phyloP scores from a whole-genome alignment of 805 yeast species.

The Candida sakaeoensis region DNA sequence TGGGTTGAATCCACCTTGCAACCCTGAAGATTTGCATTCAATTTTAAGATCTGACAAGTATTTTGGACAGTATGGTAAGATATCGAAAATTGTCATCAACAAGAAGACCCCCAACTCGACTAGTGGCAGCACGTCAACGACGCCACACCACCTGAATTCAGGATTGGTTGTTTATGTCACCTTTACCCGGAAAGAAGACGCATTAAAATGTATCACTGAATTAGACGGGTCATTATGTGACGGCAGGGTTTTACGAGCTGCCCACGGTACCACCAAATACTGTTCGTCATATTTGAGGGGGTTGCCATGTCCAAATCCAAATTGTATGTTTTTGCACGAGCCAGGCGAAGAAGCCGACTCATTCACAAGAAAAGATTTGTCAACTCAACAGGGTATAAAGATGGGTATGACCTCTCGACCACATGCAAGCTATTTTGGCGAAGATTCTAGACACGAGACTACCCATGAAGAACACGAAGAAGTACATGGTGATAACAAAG shows the following conservation, averaged over 20 bases:
- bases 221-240: constrained; percentile 92
- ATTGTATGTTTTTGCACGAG: constrained; percentile 98
- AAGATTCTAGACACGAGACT: constrained; percentile 6
- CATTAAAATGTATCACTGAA: constrained; percentile 86
- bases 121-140: constrained; percentile 21
- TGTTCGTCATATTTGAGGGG: constrained; percentile 96
- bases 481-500: constrained; percentile 12
- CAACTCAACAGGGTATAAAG: constrained; percentile 68
- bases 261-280: constrained; percentile 97
- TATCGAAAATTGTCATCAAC: constrained; percentile 89
- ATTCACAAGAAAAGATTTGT: constrained; percentile 82
- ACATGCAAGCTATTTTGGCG: constrained; percentile 7
- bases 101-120: constrained; percentile 55
- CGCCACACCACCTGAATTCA: constrained; percentile 49
- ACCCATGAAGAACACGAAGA: constrained; percentile 17
- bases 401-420: constrained; percentile 37
- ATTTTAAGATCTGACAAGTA: constrained; percentile 85
- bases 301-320: constrained; percentile 95
- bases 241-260: constrained; percentile 86
- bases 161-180: constrained; percentile 97
- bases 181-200: constrained; percentile 89
- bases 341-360: constrained; percentile 99
- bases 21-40: constrained; percentile 77
- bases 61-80: constrained; percentile 98
- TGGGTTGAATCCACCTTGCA: constrained; percentile 84